phyloP scores from a whole-genome alignment of 1,139 yeast species.

The Hyphopichia pseudoburtonii region DNA sequence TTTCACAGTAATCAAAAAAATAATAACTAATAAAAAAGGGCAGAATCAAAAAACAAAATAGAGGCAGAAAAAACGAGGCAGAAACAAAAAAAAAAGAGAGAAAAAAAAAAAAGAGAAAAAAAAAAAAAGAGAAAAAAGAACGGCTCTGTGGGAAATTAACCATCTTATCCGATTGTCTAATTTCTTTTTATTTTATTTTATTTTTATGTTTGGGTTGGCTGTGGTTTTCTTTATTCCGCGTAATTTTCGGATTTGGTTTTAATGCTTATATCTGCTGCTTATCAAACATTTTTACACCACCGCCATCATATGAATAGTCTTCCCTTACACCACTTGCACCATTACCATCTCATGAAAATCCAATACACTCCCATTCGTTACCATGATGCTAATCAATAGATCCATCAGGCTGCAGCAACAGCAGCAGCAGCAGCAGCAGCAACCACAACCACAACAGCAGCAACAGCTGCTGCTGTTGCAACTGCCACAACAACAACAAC shows the following conservation, averaged over 20 bases:
- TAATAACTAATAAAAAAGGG: too few species aligned
- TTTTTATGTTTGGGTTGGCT: not conserved
- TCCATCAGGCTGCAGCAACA: slow-evolving; percentile 1
- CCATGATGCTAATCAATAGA: slow-evolving; percentile 5
- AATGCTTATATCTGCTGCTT: too few species aligned
- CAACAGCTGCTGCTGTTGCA: not conserved
- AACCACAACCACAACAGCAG: not conserved
- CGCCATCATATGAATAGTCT: too few species aligned
- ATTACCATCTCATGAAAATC: too few species aligned
- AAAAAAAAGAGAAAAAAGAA: too few species aligned
- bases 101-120: too few species aligned
- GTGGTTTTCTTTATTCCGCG: not conserved
- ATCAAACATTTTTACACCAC: too few species aligned
- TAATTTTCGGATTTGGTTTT: not conserved
- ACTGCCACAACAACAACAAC: not conserved
- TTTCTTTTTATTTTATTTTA: not conserved
- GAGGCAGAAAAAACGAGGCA: too few species aligned
- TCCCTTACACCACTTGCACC: too few species aligned
- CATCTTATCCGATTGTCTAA: not conserved
- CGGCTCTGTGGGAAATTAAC: not conserved
- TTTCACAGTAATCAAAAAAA: too few species aligned
- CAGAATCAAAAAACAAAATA: too few species aligned
- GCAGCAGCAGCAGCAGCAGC: not conserved
- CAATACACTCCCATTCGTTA: not conserved
- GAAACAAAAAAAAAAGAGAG: too few species aligned